Percentiles rank a stretch among this genome's conserved stretches.
Conservation (phyloP, 345 rosid species). For the Syzygium aromaticum region DNA sequence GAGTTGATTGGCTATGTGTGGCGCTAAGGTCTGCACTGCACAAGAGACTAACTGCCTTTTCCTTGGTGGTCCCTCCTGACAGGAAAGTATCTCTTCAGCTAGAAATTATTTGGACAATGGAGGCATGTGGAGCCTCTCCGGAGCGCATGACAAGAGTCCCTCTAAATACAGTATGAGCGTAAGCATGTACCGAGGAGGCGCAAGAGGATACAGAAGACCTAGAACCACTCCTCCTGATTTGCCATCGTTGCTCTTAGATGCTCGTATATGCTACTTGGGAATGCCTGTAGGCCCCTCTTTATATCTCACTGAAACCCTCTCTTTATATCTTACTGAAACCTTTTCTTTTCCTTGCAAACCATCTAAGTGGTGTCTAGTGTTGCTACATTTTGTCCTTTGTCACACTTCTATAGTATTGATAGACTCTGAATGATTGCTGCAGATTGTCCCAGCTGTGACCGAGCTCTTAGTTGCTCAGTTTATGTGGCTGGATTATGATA, state of each 20-base stretch:
- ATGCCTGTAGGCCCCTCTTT: conserved; percentile 62
- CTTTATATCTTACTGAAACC: not conserved
- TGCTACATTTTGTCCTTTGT: not conserved
- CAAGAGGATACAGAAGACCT: conserved; percentile 45
- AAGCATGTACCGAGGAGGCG: conserved; percentile 71
- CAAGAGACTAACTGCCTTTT: not conserved
- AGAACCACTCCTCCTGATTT: conserved; percentile 78
- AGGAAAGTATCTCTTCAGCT: conserved; percentile 80
- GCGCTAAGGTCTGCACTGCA: not conserved
- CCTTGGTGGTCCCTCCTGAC: not conserved
- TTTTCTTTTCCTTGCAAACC: not conserved
- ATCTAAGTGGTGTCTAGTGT: not conserved
- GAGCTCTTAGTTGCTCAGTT: conserved; percentile 82
- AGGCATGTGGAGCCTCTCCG: conserved; percentile 55
- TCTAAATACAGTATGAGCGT: conserved; percentile 64
- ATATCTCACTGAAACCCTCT: not conserved
- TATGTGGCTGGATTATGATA: conserved; percentile 71
- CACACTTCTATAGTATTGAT: not conserved
- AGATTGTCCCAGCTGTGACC: conserved; percentile 86
- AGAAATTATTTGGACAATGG: conserved; percentile 45
- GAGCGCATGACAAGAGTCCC: conserved; percentile 27
- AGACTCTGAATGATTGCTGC: conserved; percentile 9
- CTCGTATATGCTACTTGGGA: conserved; percentile 75
- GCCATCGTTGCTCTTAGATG: conserved; percentile 86
- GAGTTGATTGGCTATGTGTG: too few relatives aligned